Percentiles rank a stretch among this genome's conserved stretches.
Conservation (phyloP, 345 rosid genomes). For the Geranium brycei region DNA sequence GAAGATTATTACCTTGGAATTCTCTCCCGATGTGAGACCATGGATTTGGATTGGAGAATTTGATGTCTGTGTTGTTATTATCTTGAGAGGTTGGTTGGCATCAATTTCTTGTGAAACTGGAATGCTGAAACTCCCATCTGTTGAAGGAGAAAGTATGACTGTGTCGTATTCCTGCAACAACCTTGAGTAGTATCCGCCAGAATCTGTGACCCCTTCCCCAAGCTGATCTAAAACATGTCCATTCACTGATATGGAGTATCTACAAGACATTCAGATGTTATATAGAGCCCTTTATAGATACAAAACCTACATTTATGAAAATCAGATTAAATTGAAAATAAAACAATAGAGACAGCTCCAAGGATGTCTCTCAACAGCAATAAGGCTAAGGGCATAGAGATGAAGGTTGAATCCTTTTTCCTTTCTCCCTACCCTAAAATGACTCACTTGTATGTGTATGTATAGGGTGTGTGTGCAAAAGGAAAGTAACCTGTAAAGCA, state of each 20-base stretch:
- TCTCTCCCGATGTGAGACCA: constrained; percentile 17
- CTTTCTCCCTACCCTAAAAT: no score
- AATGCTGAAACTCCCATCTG: constrained; percentile 18
- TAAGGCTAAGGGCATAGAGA: no score
- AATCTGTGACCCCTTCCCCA: constrained; percentile 41
- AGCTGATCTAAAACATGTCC: constrained; percentile 42
- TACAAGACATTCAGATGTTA: background rate
- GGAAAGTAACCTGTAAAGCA: no score
- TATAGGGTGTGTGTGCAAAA: no score
- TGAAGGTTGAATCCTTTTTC: no score
- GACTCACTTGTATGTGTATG: no score
- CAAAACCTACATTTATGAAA: background rate
- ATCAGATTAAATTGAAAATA: background rate
- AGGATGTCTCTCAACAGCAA: no score
- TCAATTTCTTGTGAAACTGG: constrained; percentile 46
- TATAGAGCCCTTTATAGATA: background rate
- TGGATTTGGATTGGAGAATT: constrained; percentile 17
- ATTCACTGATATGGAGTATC: constrained; percentile 30
- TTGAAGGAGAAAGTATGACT: constrained; percentile 34
- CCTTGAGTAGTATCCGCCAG: constrained; percentile 62
- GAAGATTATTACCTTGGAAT: constrained; percentile 30
- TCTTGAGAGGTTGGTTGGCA: constrained; percentile 48
- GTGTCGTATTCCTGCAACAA: constrained; percentile 69
- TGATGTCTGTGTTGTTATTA: constrained; percentile 25
- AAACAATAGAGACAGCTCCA: no score